Evolutionary conservation across 192 early-diverging fungal species (phyloP), one percentile per base, ranked within the genome.

Genomic region (Polychytrium aggregatum): DNA sequence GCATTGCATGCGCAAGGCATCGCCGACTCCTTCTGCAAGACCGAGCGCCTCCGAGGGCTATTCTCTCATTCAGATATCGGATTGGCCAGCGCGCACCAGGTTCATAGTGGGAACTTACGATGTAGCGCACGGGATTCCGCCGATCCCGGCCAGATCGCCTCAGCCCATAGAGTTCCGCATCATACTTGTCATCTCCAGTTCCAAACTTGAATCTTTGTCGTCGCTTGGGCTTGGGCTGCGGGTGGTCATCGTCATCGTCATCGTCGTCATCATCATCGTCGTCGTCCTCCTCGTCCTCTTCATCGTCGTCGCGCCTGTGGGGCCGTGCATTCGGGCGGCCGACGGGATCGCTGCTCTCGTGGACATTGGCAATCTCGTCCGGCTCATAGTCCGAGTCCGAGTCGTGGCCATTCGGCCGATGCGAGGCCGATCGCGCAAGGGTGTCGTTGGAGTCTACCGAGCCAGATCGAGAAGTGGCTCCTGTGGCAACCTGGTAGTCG

Each of bases 141-240:
- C 55, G 46, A 22, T 46, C 55, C 10, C 55, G 45, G 13, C 55
- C 55, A 29, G 55, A 56, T 27, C 55, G 22, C 21, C 55, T 27
- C 4, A 56, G 55, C 7, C 46, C 46, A 29, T 56, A 56, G 21
- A 56, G 45, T 34, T 56, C 55, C 4, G 51, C 44, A 31, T n/a
- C n/a, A n/a, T n/a, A n/a, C n/a, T 59, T 59, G 8, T 33, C 43
- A 18, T 53, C 51, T 3, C 44, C 51, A 20, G 21, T 16, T 9
- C 35, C 48, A 53, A 53, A 59, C 41, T 53, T 48, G 2, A 14
- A 46, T 44, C 29, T 21, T 10, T 6, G 22, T 1, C 29, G 20
- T 38, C 6, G 10, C 27, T 33, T 44, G 6, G 17, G 41, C 27
- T 50, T 53, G 14, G 26, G 21, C 9, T 3, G 2, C 11, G 18